A percentile compares a stretch with the other conserved stretches of the same genome.
These are phyloP conservation scores for Plasmopara viticola DNA, from an alignment of 352 stramenopile genomes.

Conservation along the genomic window DNA sequence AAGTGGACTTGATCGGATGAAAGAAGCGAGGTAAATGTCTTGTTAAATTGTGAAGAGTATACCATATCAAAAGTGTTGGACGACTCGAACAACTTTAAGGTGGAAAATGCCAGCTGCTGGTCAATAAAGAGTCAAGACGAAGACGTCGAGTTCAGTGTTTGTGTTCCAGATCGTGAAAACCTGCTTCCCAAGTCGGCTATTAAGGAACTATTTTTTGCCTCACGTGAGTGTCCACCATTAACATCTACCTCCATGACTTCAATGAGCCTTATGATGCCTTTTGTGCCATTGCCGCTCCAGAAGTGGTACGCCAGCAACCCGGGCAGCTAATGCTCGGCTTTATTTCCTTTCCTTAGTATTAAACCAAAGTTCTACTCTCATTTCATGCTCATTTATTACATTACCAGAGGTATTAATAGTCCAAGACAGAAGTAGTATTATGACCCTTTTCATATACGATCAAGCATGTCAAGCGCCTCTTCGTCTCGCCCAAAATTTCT, in stretches of 20 bases:
- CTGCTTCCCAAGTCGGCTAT: constrained; percentile 8
- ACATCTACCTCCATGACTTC: constrained; percentile 3
- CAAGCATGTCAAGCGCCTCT: constrained; percentile 4
- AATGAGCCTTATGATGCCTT: background rate
- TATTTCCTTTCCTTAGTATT: background rate
- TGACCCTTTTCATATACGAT: background rate
- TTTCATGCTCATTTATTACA: background rate
- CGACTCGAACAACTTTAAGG: constrained; percentile 5
- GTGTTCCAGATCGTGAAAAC: constrained; percentile 2
- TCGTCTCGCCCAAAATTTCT: no score
- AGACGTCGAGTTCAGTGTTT: constrained; percentile 11
- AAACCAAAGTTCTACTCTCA: background rate
- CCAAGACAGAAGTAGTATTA: background rate
- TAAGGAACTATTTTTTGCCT: constrained; percentile 12
- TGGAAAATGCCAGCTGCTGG: constrained; percentile 11
- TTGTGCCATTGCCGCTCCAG: constrained; percentile 22
- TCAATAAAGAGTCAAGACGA: constrained; percentile 12
- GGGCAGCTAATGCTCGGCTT: no score
- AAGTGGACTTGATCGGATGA: constrained; percentile 14
- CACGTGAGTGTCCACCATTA: constrained; percentile 14
- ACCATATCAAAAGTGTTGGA: constrained; percentile 9
- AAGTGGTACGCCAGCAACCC: constrained; percentile 29
- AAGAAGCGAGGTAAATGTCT: constrained; percentile 9
- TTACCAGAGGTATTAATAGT: background rate
- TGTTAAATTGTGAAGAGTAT: constrained; percentile 13